A percentile compares a stretch with the other conserved stretches of the same genome.
Evolutionary conservation across 257 asterid genomes (phyloP).

Genomic region (Petunia axillaris): DNA sequence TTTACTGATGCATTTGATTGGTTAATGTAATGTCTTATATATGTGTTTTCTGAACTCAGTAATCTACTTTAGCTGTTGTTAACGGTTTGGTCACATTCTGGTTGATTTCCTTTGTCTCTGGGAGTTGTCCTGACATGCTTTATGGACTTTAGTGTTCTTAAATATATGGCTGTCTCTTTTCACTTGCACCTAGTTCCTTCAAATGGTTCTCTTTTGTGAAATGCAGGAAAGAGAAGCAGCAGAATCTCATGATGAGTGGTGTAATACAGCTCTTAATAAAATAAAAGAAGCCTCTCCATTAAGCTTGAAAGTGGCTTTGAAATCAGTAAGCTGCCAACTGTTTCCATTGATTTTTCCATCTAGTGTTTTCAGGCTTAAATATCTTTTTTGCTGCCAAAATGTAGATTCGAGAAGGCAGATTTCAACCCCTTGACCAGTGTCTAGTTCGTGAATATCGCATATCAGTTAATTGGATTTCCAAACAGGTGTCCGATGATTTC

Average conservation of each 20-base stretch:
- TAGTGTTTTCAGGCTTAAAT: not conserved
- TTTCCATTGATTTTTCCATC: slow-evolving; percentile 16
- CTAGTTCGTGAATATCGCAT: slow-evolving; percentile 79
- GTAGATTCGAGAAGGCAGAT: slow-evolving; percentile 93
- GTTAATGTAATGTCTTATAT: not conserved
- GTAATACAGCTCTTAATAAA: slow-evolving; percentile 45
- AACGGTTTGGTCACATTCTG: slow-evolving; percentile 13
- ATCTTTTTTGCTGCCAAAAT: slow-evolving; percentile 30
- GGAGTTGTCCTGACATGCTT: not conserved
- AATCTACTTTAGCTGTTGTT: slow-evolving; percentile 12
- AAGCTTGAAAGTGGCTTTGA: slow-evolving; percentile 92
- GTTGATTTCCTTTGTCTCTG: slow-evolving; percentile 1
- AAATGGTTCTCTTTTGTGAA: not conserved
- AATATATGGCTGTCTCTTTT: not conserved
- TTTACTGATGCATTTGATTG: not conserved
- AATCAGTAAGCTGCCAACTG: slow-evolving; percentile 64
- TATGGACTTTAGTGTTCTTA: slow-evolving; percentile 1
- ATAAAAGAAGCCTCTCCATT: slow-evolving; percentile 84
- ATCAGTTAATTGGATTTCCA: slow-evolving; percentile 73
- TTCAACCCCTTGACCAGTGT: slow-evolving; percentile 90
- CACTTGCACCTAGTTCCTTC: slow-evolving; percentile 18
- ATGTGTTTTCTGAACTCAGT: slow-evolving; percentile 13
- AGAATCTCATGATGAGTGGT: slow-evolving; percentile 56
- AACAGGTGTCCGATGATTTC: slow-evolving; percentile 63
- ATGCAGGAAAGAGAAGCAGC: slow-evolving; percentile 68